Conservation (phyloP, 2,329 filamentous ascomycete species). For the Beauveria caledonica region DNA sequence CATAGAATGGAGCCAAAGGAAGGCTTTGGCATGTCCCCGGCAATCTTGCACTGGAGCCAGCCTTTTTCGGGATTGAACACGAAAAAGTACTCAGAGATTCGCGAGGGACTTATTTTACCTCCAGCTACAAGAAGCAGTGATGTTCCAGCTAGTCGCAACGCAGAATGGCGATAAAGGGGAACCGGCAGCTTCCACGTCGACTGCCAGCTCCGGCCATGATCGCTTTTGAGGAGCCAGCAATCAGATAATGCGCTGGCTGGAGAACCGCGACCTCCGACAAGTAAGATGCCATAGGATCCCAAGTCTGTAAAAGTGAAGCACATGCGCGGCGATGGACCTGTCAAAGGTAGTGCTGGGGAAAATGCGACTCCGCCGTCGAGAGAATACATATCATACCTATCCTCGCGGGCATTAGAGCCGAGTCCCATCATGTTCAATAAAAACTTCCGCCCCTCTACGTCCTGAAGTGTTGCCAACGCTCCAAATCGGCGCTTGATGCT, state of each 20-base stretch:
- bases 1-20: constrained; percentile 38
- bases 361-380: constrained; percentile 14
- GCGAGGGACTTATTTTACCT: constrained; percentile 45
- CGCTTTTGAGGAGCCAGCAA: constrained; percentile 63
- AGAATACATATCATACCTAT: constrained; percentile 44
- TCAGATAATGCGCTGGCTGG: constrained; percentile 61
- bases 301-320: constrained; percentile 71
- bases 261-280: constrained; percentile 72
- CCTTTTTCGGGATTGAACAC: constrained; percentile 41
- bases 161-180: constrained; percentile 69
- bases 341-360: constrained; percentile 21
- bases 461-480: constrained; percentile 37
- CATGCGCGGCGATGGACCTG: constrained; percentile 41
- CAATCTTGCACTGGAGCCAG: constrained; percentile 36
- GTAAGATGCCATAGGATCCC: constrained; percentile 46
- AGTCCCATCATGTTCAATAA: constrained; percentile 37
- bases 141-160: constrained; percentile 42
- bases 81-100: constrained; percentile 43
- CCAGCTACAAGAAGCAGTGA: constrained; percentile 51
- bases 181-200: constrained; percentile 55
- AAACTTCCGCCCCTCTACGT: constrained; percentile 33
- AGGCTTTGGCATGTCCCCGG: constrained; percentile 25
- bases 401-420: constrained; percentile 35
- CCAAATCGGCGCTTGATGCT: constrained; percentile 49
- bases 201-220: constrained; percentile 47